Percentiles rank a stretch among this genome's conserved stretches.
Evolutionary conservation across 495 filamentous ascomycete genomes (phyloP).

Genomic region (Astrothelium macrocarpum): DNA sequence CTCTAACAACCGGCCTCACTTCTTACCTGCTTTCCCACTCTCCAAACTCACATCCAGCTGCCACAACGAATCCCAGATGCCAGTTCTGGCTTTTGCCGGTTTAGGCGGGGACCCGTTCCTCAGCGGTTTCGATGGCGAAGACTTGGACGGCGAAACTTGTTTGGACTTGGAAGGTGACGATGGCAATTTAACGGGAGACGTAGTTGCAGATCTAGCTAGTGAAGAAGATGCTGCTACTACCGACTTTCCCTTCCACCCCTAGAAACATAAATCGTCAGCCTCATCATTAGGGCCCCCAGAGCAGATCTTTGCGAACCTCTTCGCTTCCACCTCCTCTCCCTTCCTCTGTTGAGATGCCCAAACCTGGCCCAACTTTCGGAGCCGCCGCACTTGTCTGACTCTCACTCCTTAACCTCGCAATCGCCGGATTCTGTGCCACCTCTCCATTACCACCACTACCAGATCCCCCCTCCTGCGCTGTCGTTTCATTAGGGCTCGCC

Average conservation of each 20-base stretch:
- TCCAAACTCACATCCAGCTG: constrained; percentile 27
- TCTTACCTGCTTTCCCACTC: constrained; percentile 18
- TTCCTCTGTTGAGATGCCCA: neutral
- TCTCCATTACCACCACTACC: neutral
- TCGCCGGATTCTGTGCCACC: constrained; percentile 2
- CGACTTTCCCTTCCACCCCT: neutral
- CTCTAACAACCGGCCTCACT: neutral
- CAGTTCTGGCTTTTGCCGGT: constrained; percentile 11
- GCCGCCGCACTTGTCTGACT: neutral
- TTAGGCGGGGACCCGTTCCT: constrained; percentile 9
- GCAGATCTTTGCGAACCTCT: constrained; percentile 35
- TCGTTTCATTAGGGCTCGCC: constrained; percentile 8
- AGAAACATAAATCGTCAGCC: neutral
- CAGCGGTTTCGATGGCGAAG: constrained; percentile 6
- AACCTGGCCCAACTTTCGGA: neutral
- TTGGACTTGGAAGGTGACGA: constrained; percentile 6
- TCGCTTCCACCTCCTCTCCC: constrained; percentile 11
- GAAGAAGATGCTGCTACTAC: neutral
- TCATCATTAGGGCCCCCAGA: constrained; percentile 29
- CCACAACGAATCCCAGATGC: constrained; percentile 28
- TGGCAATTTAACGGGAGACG: neutral
- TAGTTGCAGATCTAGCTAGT: constrained; percentile 4
- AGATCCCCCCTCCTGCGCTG: constrained; percentile 6
- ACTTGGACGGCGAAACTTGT: constrained; percentile 8
- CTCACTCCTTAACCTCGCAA: neutral